Percentiles rank a stretch among this genome's conserved stretches.
Evolutionary conservation across 352 stramenopile genomes (phyloP).

Genomic region (Globisporangium iwayamae): DNA sequence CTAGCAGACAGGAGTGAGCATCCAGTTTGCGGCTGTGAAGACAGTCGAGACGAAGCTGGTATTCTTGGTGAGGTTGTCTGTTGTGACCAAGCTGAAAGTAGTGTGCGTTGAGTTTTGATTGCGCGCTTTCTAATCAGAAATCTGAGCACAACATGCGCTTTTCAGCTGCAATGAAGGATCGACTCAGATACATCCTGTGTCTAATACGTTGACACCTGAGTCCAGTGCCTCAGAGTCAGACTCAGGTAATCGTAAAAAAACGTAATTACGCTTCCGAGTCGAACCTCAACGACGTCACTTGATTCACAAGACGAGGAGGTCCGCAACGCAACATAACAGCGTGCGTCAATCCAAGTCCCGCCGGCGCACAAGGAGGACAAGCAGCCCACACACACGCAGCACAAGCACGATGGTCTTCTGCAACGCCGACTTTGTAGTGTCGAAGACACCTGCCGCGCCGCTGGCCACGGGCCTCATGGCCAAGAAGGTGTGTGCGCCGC

Average conservation of each 20-base stretch:
- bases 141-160: too few species aligned
- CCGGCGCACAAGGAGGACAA: background rate
- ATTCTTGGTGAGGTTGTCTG: too few species aligned
- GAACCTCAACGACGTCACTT: background rate
- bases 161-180: too few species aligned
- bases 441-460: slow-evolving; percentile 44
- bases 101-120: too few species aligned
- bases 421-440: slow-evolving; percentile 59
- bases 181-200: too few species aligned
- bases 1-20: too few species aligned
- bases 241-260: background rate
- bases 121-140: too few species aligned
- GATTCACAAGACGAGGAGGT: slow-evolving; percentile 4
- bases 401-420: slow-evolving; percentile 39
- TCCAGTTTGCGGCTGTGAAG: too few species aligned
- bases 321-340: background rate
- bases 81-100: too few species aligned
- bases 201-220: too few species aligned
- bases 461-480: slow-evolving; percentile 33
- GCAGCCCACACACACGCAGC: background rate
- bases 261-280: slow-evolving; percentile 3
- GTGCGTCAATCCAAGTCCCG: background rate
- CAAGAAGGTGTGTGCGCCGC: slow-evolving; percentile 28
- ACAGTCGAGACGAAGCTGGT: too few species aligned
- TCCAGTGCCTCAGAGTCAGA: background rate